Percentiles rank a stretch among this genome's conserved stretches.
phyloP scores from a whole-genome alignment of 116 monocot species.

The Thalassia testudinum region DNA sequence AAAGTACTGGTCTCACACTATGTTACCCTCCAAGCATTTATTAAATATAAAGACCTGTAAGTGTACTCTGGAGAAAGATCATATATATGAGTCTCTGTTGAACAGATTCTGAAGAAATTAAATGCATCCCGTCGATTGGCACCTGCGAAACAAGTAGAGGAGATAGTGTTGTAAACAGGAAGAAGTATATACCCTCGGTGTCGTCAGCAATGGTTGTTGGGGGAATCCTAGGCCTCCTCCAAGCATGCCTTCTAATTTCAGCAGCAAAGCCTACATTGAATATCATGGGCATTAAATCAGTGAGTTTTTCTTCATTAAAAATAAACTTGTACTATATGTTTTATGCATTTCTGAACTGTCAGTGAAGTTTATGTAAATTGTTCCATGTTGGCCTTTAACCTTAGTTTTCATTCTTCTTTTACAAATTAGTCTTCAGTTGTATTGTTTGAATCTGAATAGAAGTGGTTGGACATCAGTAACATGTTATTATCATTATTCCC shows the following conservation, averaged over 20 bases:
- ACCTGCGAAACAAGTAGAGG: no score
- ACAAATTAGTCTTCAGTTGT: no score
- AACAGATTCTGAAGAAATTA: not conserved
- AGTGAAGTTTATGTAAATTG: not conserved
- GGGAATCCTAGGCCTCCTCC: conserved; percentile 47
- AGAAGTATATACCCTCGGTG: conserved; percentile 38
- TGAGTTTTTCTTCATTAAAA: conserved; percentile 8
- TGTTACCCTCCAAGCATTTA: no score
- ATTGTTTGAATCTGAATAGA: no score
- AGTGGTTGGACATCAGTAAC: no score
- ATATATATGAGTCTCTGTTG: not conserved
- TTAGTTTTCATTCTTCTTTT: not conserved
- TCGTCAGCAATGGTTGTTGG: conserved; percentile 73
- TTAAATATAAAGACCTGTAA: not conserved
- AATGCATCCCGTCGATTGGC: no score
- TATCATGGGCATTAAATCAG: conserved; percentile 83
- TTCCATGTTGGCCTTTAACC: not conserved
- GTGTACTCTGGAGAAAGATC: not conserved
- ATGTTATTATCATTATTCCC: no score
- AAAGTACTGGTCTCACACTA: not conserved
- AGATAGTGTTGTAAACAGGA: not conserved
- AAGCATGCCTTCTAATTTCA: conserved; percentile 38
- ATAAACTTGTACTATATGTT: not conserved
- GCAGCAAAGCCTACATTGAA: conserved; percentile 38
- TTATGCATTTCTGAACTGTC: not conserved